Conservation (phyloP, 108 stramenopile genomes). For the Stephanodiscus minutulus region DNA sequence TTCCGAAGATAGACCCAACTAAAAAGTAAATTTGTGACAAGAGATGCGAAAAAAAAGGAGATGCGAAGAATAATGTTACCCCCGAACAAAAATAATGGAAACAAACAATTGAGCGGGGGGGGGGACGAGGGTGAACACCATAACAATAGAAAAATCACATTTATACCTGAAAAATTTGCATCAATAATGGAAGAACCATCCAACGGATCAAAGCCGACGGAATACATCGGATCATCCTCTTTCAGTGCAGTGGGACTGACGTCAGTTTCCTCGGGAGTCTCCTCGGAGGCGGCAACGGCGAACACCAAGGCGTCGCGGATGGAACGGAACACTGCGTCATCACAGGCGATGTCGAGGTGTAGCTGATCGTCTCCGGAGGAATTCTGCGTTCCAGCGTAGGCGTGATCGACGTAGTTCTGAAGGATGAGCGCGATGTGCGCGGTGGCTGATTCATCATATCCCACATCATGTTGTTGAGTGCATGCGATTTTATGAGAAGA, state of each 20-base stretch:
- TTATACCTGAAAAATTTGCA: conserved; percentile 70
- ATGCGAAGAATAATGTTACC: too few relatives aligned
- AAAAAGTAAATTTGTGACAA: conserved; percentile 8
- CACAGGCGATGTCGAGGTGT: conserved; percentile 79
- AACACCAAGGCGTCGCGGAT: conserved; percentile 54
- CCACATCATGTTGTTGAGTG: background rate
- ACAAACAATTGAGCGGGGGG: too few relatives aligned
- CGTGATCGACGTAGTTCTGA: conserved; percentile 61
- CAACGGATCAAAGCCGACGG: conserved; percentile 91
- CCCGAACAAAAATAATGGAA: background rate
- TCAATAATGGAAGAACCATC: conserved; percentile 95
- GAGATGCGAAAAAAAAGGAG: background rate
- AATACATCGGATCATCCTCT: conserved; percentile 49
- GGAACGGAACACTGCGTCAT: conserved; percentile 63
- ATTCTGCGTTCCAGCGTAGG: conserved; percentile 75
- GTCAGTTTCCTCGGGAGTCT: conserved; percentile 66
- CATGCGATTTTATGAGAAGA: background rate
- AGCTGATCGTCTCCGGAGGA: conserved; percentile 85
- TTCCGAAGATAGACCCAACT: conserved; percentile 94
- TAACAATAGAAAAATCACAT: too few relatives aligned
- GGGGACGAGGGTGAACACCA: too few relatives aligned
- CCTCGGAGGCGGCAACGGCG: conserved; percentile 60
- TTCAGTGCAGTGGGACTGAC: conserved; percentile 35
- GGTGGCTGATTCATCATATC: conserved; percentile 33
- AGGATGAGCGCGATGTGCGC: conserved; percentile 53